phyloP scores from a whole-genome alignment of 306 rosid genomes.

The Potentilla sterilis region DNA sequence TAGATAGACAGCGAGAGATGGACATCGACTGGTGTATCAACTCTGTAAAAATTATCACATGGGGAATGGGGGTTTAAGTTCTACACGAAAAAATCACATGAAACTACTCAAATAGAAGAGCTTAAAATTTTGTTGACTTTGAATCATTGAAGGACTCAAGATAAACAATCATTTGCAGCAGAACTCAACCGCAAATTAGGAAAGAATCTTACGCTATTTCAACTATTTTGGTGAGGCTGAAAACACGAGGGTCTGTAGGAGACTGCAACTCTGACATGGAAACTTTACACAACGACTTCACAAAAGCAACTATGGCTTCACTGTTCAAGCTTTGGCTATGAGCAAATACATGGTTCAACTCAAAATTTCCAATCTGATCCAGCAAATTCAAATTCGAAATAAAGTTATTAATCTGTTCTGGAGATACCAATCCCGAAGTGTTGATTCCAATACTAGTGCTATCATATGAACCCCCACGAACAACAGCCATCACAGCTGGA shows the following conservation, averaged over 20 bases:
- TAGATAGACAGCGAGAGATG: neutral
- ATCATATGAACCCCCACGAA: slow-evolving; percentile 97
- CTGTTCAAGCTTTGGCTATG: slow-evolving; percentile 98
- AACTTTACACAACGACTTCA: slow-evolving; percentile 92
- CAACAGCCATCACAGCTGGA: slow-evolving; percentile 94
- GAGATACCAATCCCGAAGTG: slow-evolving; percentile 77
- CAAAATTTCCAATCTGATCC: slow-evolving; percentile 95
- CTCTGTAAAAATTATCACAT: neutral
- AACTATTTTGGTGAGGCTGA: slow-evolving; percentile 96
- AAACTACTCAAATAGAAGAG: neutral
- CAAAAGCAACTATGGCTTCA: slow-evolving; percentile 97
- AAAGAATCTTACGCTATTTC: slow-evolving; percentile 85
- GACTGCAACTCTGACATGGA: slow-evolving; percentile 94
- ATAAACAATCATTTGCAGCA: neutral
- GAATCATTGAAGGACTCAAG: neutral
- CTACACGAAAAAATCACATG: neutral
- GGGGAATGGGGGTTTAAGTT: neutral
- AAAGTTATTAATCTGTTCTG: slow-evolving; percentile 82
- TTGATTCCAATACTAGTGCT: slow-evolving; percentile 75
- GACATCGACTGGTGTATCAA: neutral
- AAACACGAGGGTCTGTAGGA: slow-evolving; percentile 98
- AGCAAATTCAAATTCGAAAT: slow-evolving; percentile 88
- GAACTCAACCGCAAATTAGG: neutral
- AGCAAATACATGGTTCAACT: slow-evolving; percentile 97
- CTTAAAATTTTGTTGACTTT: neutral